Evolutionary conservation across 495 filamentous ascomycete species (phyloP).

Genomic region (Tuber aestivum): DNA sequence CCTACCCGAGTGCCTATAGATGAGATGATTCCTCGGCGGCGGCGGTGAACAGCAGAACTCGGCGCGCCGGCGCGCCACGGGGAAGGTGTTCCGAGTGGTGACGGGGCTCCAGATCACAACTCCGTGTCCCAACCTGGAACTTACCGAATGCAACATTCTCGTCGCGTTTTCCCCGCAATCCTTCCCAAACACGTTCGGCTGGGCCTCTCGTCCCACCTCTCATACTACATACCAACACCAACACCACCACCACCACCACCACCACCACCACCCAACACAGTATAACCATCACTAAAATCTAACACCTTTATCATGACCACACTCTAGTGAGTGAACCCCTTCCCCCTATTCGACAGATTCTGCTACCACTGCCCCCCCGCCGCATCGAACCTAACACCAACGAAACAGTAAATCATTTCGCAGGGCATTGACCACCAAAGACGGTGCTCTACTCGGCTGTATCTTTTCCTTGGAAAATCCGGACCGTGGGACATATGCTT

Average conservation of each 20-base stretch:
- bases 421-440: slow-evolving; percentile 27
- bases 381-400: slow-evolving; percentile 11
- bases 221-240: too few species aligned
- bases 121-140: background rate
- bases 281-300: background rate
- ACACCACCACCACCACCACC: background rate
- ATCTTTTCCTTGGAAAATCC: slow-evolving; percentile 30
- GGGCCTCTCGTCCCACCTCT: background rate
- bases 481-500: slow-evolving; percentile 51
- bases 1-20: background rate
- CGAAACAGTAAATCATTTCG: slow-evolving; percentile 34
- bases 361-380: background rate
- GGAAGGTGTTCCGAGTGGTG: background rate
- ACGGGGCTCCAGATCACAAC: background rate
- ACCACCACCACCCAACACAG: background rate
- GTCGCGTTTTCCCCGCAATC: background rate
- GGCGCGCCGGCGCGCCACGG: background rate
- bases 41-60: background rate
- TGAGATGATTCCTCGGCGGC: background rate
- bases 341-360: background rate
- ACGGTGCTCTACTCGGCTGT: slow-evolving; percentile 31
- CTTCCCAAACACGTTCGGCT: background rate
- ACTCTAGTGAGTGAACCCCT: slow-evolving; percentile 29
- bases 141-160: background rate
- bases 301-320: slow-evolving; percentile 28